A percentile compares a stretch with the other conserved stretches of the same genome.
Evolutionary conservation across 169 alveolate genomes (phyloP).

Genomic region (Blepharisma undulans): DNA sequence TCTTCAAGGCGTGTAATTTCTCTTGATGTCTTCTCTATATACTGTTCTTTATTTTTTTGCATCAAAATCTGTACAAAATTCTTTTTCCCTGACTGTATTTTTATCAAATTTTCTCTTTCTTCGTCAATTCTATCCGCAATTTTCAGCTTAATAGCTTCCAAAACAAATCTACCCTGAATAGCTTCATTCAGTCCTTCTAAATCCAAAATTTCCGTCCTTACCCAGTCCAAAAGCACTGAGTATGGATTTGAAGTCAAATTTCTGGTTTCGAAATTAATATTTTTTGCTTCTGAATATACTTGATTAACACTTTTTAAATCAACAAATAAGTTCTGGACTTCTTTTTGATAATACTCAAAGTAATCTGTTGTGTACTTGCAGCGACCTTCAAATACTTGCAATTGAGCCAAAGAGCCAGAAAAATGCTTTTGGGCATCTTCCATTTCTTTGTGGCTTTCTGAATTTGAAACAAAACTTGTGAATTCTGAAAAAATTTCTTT

Average conservation of each 20-base stretch:
- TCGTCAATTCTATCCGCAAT: neutral
- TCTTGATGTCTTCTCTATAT: neutral
- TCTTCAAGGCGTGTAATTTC: neutral
- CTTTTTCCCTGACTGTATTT: neutral
- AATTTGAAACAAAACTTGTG: neutral
- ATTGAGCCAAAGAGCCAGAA: neutral
- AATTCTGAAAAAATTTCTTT: neutral
- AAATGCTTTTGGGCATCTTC: neutral
- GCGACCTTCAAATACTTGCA: neutral
- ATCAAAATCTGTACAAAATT: neutral
- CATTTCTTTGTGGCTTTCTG: neutral
- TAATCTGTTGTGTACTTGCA: neutral
- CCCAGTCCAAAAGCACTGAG: neutral
- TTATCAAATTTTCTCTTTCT: neutral
- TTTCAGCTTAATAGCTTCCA: neutral
- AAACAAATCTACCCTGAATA: neutral
- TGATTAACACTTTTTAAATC: neutral
- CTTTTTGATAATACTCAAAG: too few relatives aligned
- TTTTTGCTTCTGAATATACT: neutral
- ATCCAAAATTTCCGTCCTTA: neutral
- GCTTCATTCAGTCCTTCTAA: neutral
- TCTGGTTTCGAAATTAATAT: neutral
- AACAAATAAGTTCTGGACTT: too few relatives aligned
- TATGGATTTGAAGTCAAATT: neutral
- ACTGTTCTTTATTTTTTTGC: neutral